phyloP scores from a whole-genome alignment of 2,329 filamentous ascomycete species.

The Sarocladium kiliense region DNA sequence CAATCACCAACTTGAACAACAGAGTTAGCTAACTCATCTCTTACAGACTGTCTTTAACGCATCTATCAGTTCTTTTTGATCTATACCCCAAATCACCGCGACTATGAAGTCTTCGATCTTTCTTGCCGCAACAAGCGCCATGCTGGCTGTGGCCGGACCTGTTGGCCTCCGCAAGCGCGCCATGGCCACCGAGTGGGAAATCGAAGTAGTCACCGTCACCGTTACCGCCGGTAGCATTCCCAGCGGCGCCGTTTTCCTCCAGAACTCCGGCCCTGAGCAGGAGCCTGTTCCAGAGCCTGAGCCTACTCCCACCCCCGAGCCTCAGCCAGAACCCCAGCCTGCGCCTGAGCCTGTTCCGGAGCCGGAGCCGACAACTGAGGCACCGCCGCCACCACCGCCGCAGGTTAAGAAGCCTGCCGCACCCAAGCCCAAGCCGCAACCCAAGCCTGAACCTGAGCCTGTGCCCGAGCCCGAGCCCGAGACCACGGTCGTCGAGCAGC shows the following conservation, averaged over 20 bases:
- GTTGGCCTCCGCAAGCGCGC: conserved; percentile 32
- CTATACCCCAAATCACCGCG: conserved; percentile 18
- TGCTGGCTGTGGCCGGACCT: conserved; percentile 40
- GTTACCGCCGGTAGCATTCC: conserved; percentile 31
- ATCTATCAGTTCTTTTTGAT: conserved; percentile 9
- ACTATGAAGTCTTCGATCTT: conserved; percentile 46
- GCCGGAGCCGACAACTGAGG: not conserved
- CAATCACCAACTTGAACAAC: not conserved
- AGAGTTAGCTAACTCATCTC: conserved; percentile 7
- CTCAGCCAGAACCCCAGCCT: conserved; percentile 8
- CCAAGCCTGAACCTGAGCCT: conserved; percentile 13
- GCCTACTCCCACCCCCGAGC: conserved; percentile 4
- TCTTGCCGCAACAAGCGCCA: conserved; percentile 39
- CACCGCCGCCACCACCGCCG: not conserved
- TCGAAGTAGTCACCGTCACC: conserved; percentile 38
- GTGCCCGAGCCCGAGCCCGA: conserved; percentile 12
- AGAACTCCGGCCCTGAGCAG: conserved; percentile 15
- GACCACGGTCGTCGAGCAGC: conserved; percentile 10
- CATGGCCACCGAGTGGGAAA: conserved; percentile 34
- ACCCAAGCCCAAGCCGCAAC: conserved; percentile 12
- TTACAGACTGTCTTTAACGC: conserved; percentile 5
- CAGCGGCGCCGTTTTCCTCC: conserved; percentile 19
- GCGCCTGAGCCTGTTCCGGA: conserved; percentile 12
- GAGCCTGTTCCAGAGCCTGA: conserved; percentile 12
- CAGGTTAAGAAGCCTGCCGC: conserved; percentile 12